Conservation (phyloP, 2,329 filamentous ascomycete species). For the Metarhizium sp. region DNA sequence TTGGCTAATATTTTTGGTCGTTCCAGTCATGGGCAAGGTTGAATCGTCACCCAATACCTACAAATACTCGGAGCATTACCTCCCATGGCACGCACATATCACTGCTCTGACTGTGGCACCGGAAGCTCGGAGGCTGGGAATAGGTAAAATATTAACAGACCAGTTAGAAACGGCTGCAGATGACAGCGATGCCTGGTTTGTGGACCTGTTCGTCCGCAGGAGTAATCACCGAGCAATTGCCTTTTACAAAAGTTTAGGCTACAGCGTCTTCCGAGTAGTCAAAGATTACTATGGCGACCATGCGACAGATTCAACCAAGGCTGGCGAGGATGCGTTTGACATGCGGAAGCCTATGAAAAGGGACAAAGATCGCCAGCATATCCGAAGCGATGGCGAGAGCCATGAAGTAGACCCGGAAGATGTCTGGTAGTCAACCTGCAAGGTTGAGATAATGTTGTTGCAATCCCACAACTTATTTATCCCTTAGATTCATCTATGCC, state of each 20-base stretch:
- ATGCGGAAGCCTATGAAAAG: constrained; percentile 89
- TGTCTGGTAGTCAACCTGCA: constrained; percentile 54
- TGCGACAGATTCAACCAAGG: constrained; percentile 50
- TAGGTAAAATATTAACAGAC: constrained; percentile 74
- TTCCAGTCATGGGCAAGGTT: constrained; percentile 90
- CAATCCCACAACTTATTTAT: neutral
- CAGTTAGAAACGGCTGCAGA: constrained; percentile 77
- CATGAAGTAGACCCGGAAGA: constrained; percentile 72
- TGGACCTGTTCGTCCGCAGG: constrained; percentile 85
- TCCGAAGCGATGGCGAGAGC: constrained; percentile 71
- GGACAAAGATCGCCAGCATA: constrained; percentile 66
- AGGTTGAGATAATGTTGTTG: neutral
- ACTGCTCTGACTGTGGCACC: constrained; percentile 91
- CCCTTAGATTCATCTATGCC: no score
- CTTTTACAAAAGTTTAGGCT: constrained; percentile 86
- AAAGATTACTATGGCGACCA: constrained; percentile 91
- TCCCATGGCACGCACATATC: constrained; percentile 99
- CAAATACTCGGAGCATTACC: constrained; percentile 73
- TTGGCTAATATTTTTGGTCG: constrained; percentile 16
- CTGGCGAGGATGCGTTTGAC: constrained; percentile 82
- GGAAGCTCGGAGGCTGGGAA: constrained; percentile 72
- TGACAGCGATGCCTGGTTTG: constrained; percentile 81
- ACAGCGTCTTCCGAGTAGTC: constrained; percentile 82
- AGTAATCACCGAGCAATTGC: constrained; percentile 81
- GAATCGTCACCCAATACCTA: constrained; percentile 74